Base-by-base conservation (phyloP, 2,329 filamentous ascomycete species). In the Onygena corvina region DNA sequence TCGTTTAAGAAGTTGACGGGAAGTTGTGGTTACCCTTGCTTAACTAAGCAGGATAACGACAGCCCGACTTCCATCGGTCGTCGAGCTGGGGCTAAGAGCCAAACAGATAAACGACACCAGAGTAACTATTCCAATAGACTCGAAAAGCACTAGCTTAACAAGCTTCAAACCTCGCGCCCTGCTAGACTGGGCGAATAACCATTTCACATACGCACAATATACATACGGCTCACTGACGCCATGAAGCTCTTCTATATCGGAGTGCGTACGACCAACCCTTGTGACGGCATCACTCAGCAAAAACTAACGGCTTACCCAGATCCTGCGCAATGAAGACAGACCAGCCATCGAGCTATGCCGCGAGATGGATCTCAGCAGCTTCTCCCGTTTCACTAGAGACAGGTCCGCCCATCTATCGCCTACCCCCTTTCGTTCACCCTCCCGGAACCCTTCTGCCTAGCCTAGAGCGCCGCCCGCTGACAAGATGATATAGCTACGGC, bases 171-270 rank as follows among this genome's bases (percentile, higher is more conserved):
- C n/a, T n/a, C n/a, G n/a, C n/a, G n/a, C n/a, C n/a, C n/a, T n/a
- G n/a, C n/a, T n/a, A n/a, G n/a, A n/a, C n/a, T n/a, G n/a, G n/a
- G n/a, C n/a, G n/a, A n/a, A n/a, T n/a, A n/a, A n/a, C n/a, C n/a
- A n/a, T n/a, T n/a, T n/a, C n/a, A n/a, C n/a, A n/a, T n/a, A n/a
- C n/a, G n/a, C n/a, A n/a, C n/a, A n/a, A n/a, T n/a, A n/a, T n/a
- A n/a, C n/a, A n/a, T n/a, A n/a, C n/a, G n/a, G 14, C 36, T 23
- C 45, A 20, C 31, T 36, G n/a, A 29, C 69, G 81, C 60, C 64
- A 90, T 90, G 86, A 90, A 89, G 79, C 72, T 92, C 67, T 76
- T 84, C 68, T 92, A 92, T 70, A 86, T 93, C 64, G 86, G 86
- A 60, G 86, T 92, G 81, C 56, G 81, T 64, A 1, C 11, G 1